phyloP scores from a whole-genome alignment of 139 green algal species.

The Chlorella ohadii region DNA sequence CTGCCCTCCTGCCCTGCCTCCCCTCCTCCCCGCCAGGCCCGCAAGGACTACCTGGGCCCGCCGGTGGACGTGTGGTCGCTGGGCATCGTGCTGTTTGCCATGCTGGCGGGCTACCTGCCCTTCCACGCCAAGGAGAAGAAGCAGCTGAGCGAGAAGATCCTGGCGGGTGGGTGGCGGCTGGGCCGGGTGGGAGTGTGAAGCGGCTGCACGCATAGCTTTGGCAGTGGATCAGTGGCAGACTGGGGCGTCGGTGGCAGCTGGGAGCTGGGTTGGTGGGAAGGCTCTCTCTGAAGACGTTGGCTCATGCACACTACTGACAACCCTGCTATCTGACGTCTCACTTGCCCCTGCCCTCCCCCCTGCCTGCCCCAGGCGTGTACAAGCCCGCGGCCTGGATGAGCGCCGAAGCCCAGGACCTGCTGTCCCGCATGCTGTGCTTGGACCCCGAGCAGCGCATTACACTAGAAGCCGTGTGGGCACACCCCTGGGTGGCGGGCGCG shows the following conservation, averaged over 20 bases:
- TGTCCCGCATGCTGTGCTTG: constrained; percentile 77
- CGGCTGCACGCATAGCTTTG: no score
- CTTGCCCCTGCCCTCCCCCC: not conserved
- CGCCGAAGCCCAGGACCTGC: constrained; percentile 47
- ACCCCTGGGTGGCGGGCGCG: constrained; percentile 58
- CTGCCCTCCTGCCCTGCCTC: no score
- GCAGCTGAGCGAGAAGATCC: constrained; percentile 69
- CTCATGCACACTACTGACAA: no score
- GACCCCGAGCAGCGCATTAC: constrained; percentile 73
- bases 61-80: constrained; percentile 85
- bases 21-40: constrained; percentile 1
- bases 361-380: constrained; percentile 44
- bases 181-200: no score
- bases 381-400: constrained; percentile 40
- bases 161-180: constrained; percentile 38
- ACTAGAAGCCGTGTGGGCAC: constrained; percentile 47
- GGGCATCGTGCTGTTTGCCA: constrained; percentile 91
- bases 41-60: constrained; percentile 58
- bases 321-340: not conserved
- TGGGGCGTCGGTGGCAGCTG: no score
- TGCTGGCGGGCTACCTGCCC: constrained; percentile 83
- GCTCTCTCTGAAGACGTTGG: no score
- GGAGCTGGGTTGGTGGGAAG: no score
- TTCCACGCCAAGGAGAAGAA: constrained; percentile 81
- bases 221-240: no score